These are phyloP conservation scores for Macrophomina phaseolina DNA, from an alignment of 2,329 filamentous ascomycete genomes.

Conservation along the genomic window DNA sequence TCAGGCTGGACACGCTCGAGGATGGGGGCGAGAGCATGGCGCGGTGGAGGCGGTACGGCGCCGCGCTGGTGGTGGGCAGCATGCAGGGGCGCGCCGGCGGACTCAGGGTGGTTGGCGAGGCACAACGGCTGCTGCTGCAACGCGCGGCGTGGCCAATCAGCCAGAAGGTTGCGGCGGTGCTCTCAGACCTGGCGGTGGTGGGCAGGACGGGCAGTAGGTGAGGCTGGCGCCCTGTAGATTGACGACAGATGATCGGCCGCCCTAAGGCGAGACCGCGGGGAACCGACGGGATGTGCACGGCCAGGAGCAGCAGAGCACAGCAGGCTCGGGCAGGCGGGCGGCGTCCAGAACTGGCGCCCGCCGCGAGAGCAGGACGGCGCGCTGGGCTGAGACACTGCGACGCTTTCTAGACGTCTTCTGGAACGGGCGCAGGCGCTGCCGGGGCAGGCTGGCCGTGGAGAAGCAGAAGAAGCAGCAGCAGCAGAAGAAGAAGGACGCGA, in stretches of 20 bases:
- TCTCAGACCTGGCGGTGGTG: neutral
- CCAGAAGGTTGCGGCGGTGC: neutral
- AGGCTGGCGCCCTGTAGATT: neutral
- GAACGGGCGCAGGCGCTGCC: no score
- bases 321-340: neutral
- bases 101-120: conserved; percentile 1
- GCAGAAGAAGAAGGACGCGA: neutral
- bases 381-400: neutral
- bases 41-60: neutral
- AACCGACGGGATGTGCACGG: neutral
- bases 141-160: conserved; percentile 10
- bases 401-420: conserved; percentile 14
- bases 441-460: neutral
- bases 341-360: conserved; percentile 1
- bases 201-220: neutral
- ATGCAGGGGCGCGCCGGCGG: neutral
- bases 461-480: neutral
- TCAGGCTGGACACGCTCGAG: neutral
- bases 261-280: neutral
- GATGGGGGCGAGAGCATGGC: neutral
- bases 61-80: neutral
- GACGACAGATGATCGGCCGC: conserved; percentile 13
- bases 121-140: conserved; percentile 1
- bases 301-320: neutral
- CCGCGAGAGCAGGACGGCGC: neutral